Base-by-base conservation (phyloP, 345 rosid genomes). In the Noccaea bulbosa region DNA sequence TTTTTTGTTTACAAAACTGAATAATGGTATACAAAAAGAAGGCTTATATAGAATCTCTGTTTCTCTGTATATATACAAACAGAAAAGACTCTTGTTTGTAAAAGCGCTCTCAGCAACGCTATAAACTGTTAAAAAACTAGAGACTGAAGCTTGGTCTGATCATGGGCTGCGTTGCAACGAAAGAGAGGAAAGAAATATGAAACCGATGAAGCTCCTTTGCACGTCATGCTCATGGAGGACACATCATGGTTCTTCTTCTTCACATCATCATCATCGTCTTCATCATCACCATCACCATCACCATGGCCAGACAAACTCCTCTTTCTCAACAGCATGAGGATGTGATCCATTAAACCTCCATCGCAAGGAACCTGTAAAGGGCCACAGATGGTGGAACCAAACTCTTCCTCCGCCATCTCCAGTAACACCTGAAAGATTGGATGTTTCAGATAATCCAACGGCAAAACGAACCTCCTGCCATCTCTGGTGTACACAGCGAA, bases 371-470 rank as follows among this genome's bases (percentile, higher is more conserved):
- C 82, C 62, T 78, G 74, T 4, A 85, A 52, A 11, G 89, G 89
- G 22, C 89, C 84, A 65, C 77, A 63, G 27, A 69, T 65, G 4
- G 76, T 69, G 6, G 79, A 73, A 35, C 81, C 87, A 30, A 83
- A 83, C 68, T 83, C 85, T 53, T 85, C 85, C 74, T 75, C 80
- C 6, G 86, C 86, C 87, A 83, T 83, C 70, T 85, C 83, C 57
- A 81, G 27, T 8, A 83, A 41, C 3, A 80, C 87, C 70, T 77
- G 77, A 69, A 83, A 83, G 67, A 85, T 83, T 9, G 87, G 86
- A 55, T 85, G 85, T 45, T 81, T 81, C 69, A 83, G 74, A 69
- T 83, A 80, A 40, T 67, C 74, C 16, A 80, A 33, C 3, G 84
- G 85, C 77, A 83, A 76, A 27, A 81, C 63, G 6, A 82, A 85